Evolutionary conservation across 371 early-diverging fungal species (phyloP).

Genomic region (Zopfochytrium polystomum): DNA sequence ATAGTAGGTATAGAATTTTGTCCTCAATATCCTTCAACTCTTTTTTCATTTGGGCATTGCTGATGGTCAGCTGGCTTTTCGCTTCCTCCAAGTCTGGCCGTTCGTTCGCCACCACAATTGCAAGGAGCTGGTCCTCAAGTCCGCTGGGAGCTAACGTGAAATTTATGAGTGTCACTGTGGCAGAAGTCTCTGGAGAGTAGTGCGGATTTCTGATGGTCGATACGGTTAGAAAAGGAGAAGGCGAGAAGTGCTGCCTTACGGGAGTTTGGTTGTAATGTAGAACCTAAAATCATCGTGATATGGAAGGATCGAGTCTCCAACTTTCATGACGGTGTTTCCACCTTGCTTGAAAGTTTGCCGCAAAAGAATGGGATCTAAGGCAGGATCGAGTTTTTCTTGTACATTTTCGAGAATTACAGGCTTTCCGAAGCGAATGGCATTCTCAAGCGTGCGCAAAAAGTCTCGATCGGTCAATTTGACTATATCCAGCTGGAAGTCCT

Average conservation of each 20-base stretch:
- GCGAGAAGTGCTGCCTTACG: constrained; percentile 17
- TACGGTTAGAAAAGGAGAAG: background rate
- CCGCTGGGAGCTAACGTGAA: constrained; percentile 59
- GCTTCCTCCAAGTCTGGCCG: constrained; percentile 61
- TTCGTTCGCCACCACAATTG: constrained; percentile 59
- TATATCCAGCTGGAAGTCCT: constrained; percentile 52
- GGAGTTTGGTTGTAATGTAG: constrained; percentile 60
- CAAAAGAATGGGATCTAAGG: constrained; percentile 55
- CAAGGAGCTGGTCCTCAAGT: constrained; percentile 59
- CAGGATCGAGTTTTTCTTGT: constrained; percentile 55
- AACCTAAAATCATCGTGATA: constrained; percentile 59
- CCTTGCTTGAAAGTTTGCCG: constrained; percentile 56
- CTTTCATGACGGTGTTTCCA: constrained; percentile 55
- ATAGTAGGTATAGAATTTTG: constrained; percentile 58
- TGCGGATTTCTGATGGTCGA: constrained; percentile 43
- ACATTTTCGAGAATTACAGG: constrained; percentile 58
- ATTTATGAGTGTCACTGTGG: constrained; percentile 57
- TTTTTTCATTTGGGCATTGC: constrained; percentile 59
- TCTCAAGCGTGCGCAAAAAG: constrained; percentile 57
- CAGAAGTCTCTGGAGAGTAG: constrained; percentile 58
- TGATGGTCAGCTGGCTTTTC: constrained; percentile 53
- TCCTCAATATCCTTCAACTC: constrained; percentile 64
- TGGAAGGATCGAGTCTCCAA: constrained; percentile 58
- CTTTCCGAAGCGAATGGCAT: constrained; percentile 60
- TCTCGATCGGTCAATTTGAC: constrained; percentile 56